A percentile compares a stretch with the other conserved stretches of the same genome.
Conservation (phyloP, 441 rosid genomes). For the Biscutella laevigata region DNA sequence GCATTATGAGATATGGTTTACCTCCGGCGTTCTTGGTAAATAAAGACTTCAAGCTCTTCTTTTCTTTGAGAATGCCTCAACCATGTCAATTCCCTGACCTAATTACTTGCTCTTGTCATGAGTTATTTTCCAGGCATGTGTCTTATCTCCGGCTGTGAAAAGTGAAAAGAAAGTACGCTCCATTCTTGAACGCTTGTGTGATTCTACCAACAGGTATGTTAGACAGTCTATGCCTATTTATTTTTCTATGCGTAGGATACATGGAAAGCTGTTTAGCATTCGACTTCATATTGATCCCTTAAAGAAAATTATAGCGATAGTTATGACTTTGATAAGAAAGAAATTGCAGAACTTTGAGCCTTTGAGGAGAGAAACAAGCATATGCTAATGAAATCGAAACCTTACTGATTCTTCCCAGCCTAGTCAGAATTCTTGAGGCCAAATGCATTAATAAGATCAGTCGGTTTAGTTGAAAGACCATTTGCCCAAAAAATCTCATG, state of each 20-base stretch:
- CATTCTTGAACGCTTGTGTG: constrained; percentile 75
- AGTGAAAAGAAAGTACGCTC: constrained; percentile 92
- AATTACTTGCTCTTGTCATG: constrained; percentile 15
- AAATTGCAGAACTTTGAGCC: not conserved
- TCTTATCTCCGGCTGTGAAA: constrained; percentile 71
- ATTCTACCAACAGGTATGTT: constrained; percentile 71
- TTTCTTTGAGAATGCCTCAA: constrained; percentile 2
- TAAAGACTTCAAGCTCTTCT: constrained; percentile 5
- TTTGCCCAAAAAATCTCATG: not conserved
- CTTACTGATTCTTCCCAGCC: not conserved
- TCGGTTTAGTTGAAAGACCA: not conserved
- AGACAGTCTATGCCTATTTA: not conserved
- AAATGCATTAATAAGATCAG: not conserved
- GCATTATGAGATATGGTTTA: constrained; percentile 95
- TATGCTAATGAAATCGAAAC: not conserved
- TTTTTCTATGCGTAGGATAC: not conserved
- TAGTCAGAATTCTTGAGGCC: not conserved
- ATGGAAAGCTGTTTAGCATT: not conserved
- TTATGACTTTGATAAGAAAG: not conserved
- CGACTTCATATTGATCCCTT: not conserved
- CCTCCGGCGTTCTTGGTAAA: constrained; percentile 94
- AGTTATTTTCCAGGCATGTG: constrained; percentile 62
- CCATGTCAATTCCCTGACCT: constrained; percentile 9
- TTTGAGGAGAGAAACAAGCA: not conserved
- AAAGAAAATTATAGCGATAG: not conserved